A percentile compares a stretch with the other conserved stretches of the same genome.
phyloP scores from a whole-genome alignment of 805 yeast genomes.

The Cyberlindnera meyerae region DNA sequence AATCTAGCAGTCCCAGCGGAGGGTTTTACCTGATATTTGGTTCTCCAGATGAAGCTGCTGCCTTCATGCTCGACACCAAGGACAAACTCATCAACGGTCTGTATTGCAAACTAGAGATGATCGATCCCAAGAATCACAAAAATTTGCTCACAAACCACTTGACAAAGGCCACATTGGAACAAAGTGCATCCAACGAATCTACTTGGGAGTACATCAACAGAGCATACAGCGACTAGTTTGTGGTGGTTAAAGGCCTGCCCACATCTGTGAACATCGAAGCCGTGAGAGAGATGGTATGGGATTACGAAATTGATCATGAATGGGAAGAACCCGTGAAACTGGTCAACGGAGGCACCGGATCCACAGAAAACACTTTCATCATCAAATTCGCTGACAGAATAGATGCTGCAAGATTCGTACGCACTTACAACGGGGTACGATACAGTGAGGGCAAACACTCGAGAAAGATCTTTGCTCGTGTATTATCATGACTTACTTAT shows the following conservation, averaged over 20 bases:
- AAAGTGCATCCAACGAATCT: background rate
- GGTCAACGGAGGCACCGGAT: conserved; percentile 9
- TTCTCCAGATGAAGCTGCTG: conserved; percentile 42
- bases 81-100: conserved; percentile 48
- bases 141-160: conserved; percentile 1
- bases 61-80: conserved; percentile 45
- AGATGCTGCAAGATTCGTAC: conserved; percentile 48
- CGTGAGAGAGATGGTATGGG: conserved; percentile 40
- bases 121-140: conserved; percentile 21
- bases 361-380: conserved; percentile 26
- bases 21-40: conserved; percentile 52
- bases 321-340: conserved; percentile 10
- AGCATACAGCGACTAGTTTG: conserved; percentile 26
- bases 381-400: conserved; percentile 39
- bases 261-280: conserved; percentile 34
- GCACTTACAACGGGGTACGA: conserved; percentile 45
- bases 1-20: conserved; percentile 40
- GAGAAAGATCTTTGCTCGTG: conserved; percentile 28
- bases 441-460: conserved; percentile 26
- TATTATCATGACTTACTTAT: conserved; percentile 11
- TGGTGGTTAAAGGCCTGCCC: conserved; percentile 44
- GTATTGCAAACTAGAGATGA: conserved; percentile 42
- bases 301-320: conserved; percentile 37
- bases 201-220: background rate
- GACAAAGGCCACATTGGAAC: conserved; percentile 1